These are phyloP conservation scores for Oryza glaberrima DNA, from an alignment of 176 grass and related monocot genomes.

Conservation along the genomic window DNA sequence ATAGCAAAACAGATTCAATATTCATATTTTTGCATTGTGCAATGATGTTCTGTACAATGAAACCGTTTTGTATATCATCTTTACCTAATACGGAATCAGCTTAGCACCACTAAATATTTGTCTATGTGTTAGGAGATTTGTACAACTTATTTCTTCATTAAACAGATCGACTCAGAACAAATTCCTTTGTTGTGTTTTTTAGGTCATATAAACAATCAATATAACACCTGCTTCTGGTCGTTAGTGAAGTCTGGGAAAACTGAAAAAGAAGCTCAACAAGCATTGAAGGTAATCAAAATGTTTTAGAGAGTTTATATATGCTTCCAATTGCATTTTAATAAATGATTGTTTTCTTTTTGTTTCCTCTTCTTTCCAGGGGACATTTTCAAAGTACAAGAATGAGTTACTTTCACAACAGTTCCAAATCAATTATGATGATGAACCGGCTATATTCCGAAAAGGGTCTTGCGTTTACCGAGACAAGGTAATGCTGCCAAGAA, in stretches of 20 bases:
- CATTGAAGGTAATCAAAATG: slow-evolving; percentile 55
- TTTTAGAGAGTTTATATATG: slow-evolving; percentile 1
- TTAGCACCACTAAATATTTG: neutral
- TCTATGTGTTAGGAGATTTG: neutral
- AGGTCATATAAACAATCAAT: slow-evolving; percentile 92
- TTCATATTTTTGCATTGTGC: slow-evolving; percentile 10
- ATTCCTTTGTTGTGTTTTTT: slow-evolving; percentile 27
- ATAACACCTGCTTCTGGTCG: slow-evolving; percentile 81
- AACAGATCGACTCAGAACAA: no score
- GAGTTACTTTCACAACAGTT: slow-evolving; percentile 68
- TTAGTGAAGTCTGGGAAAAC: slow-evolving; percentile 83
- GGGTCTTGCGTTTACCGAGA: slow-evolving; percentile 67
- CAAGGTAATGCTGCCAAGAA: slow-evolving; percentile 42
- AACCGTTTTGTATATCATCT: slow-evolving; percentile 9
- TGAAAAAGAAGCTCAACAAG: slow-evolving; percentile 63
- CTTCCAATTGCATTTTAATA: neutral
- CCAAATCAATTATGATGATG: slow-evolving; percentile 60
- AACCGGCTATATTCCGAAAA: slow-evolving; percentile 66
- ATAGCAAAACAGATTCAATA: slow-evolving; percentile 7
- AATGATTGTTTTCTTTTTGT: neutral
- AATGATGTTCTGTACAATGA: neutral
- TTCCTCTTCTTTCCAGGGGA: slow-evolving; percentile 48
- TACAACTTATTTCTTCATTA: no score
- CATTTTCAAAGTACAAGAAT: slow-evolving; percentile 71
- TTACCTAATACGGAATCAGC: neutral